A percentile compares a stretch with the other conserved stretches of the same genome.
These are phyloP conservation scores for Dioszegia hungarica DNA, from an alignment of 768 basidiomycete genomes.

Conservation along the genomic window DNA sequence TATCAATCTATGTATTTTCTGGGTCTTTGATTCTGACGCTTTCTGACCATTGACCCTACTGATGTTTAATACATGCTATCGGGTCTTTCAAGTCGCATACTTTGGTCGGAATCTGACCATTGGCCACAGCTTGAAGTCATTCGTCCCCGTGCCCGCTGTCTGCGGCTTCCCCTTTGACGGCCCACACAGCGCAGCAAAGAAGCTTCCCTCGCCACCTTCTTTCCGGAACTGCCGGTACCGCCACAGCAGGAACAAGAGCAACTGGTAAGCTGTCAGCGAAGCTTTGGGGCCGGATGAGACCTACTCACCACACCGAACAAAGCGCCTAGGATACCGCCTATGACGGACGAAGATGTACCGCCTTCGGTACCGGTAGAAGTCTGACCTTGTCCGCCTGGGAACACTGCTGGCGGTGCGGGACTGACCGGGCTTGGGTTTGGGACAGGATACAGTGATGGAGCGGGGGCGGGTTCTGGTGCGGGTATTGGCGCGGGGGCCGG, in stretches of 20 bases:
- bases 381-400: slow-evolving; percentile 1
- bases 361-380: not conserved
- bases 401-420: slow-evolving; percentile 4
- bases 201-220: slow-evolving; percentile 29
- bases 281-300: not conserved
- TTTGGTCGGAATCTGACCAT: slow-evolving; percentile 35
- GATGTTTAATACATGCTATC: too few species aligned
- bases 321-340: slow-evolving; percentile 25
- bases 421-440: too few species aligned
- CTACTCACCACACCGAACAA: slow-evolving; percentile 14
- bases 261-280: slow-evolving; percentile 7
- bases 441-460: too few species aligned
- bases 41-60: too few species aligned
- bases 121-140: slow-evolving; percentile 34
- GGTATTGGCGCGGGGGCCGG: not conserved
- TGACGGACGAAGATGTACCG: slow-evolving; percentile 4
- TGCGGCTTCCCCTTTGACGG: slow-evolving; percentile 1
- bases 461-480: not conserved
- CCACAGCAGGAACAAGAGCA: slow-evolving; percentile 22
- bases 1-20: too few species aligned
- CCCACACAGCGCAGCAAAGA: slow-evolving; percentile 25
- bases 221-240: slow-evolving; percentile 23
- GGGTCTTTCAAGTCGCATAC: slow-evolving; percentile 25
- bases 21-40: too few species aligned
- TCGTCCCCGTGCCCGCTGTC: slow-evolving; percentile 11